Conservation (phyloP, 495 filamentous ascomycete genomes). For the Aspergillus kassunensis region DNA sequence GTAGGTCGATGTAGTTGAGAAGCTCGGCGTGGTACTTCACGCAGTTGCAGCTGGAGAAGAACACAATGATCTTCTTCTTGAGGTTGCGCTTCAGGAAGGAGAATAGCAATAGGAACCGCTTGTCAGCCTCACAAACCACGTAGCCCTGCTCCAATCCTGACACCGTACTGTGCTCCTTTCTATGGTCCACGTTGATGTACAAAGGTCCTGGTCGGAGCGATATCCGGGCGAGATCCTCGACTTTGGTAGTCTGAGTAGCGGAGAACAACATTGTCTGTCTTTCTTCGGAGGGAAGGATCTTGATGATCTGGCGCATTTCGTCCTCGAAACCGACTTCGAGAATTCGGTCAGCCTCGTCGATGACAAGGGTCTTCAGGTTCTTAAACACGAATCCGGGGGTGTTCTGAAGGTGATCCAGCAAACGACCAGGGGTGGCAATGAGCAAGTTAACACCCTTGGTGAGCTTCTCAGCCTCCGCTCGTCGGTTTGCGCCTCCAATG, state of each 20-base stretch:
- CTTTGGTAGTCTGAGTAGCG: constrained; percentile 96
- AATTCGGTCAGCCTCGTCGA: constrained; percentile 83
- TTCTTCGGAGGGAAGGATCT: constrained; percentile 85
- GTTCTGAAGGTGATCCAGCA: constrained; percentile 93
- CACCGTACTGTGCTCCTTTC: constrained; percentile 78
- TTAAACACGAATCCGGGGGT: constrained; percentile 90
- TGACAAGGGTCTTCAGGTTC: constrained; percentile 78
- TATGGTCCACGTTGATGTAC: constrained; percentile 89
- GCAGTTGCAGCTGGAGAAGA: constrained; percentile 89
- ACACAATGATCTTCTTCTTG: constrained; percentile 96
- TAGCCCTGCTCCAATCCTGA: constrained; percentile 94
- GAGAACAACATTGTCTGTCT: constrained; percentile 97
- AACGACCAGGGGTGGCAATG: constrained; percentile 86
- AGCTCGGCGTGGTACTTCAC: constrained; percentile 95
- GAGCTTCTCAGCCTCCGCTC: constrained; percentile 91
- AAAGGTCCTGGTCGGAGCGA: constrained; percentile 87
- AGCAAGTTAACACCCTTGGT: constrained; percentile 90
- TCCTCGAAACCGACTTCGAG: constrained; percentile 98
- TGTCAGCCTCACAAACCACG: constrained; percentile 86
- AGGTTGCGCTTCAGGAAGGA: constrained; percentile 89
- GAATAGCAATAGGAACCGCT: constrained; percentile 91
- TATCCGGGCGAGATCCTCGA: constrained; percentile 92
- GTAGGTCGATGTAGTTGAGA: constrained; percentile 93
- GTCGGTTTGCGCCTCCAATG: constrained; percentile 89
- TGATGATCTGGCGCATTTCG: constrained; percentile 95